Evolutionary conservation across 768 basidiomycete species (phyloP).

Genomic region (Phlegmacium glaucopus): DNA sequence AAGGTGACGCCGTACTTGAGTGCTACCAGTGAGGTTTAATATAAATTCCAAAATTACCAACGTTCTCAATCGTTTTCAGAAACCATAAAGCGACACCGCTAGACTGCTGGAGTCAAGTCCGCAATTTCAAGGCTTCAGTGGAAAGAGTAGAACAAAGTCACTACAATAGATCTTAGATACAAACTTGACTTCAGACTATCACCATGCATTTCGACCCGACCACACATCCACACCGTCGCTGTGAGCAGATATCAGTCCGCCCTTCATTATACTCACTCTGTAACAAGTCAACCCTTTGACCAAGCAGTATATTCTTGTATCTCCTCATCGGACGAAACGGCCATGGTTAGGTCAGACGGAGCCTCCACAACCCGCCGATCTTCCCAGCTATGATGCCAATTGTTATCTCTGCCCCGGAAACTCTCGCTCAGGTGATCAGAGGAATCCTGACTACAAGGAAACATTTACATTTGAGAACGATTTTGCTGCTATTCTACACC

Average conservation of each 20-base stretch:
- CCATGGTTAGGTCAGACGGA: constrained; percentile 93
- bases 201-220: constrained; percentile 49
- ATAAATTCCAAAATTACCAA: constrained; percentile 1
- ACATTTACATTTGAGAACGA: constrained; percentile 80
- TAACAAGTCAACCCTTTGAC: constrained; percentile 75
- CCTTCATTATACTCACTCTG: not conserved
- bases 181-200: not conserved
- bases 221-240: constrained; percentile 66
- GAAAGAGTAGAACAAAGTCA: constrained; percentile 63
- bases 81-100: constrained; percentile 48
- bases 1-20: constrained; percentile 56
- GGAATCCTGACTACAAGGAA: constrained; percentile 64
- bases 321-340: constrained; percentile 85
- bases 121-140: constrained; percentile 66
- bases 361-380: constrained; percentile 43
- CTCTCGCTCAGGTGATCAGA: constrained; percentile 61
- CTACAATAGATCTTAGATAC: constrained; percentile 34
- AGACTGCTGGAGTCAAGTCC: constrained; percentile 74
- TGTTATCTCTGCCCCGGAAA: constrained; percentile 94
- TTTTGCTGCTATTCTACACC: constrained; percentile 73
- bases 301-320: constrained; percentile 75
- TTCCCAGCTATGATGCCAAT: constrained; percentile 63
- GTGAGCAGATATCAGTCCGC: constrained; percentile 35
- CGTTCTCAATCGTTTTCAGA: constrained; percentile 34
- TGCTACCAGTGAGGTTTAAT: constrained; percentile 62